Conservation (phyloP, 805 yeast genomes). For the Starmerella riodocensis region DNA sequence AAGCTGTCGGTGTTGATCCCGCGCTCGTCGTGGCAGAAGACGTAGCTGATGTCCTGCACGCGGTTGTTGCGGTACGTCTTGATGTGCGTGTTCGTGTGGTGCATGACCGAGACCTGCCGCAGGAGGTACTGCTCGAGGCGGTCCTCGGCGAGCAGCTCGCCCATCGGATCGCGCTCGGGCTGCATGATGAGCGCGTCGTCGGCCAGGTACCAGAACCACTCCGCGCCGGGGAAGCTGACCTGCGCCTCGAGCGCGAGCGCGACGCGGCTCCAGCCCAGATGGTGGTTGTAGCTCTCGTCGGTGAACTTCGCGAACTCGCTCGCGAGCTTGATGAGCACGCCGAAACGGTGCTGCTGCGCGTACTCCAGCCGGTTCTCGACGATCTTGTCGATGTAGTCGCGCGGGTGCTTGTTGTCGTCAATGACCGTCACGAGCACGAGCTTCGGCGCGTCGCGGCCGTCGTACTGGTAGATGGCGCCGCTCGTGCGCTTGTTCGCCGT, state of each 20-base stretch:
- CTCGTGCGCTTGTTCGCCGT: constrained; percentile 2
- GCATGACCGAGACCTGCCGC: constrained; percentile 59
- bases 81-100: constrained; percentile 22
- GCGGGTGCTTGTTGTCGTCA: constrained; percentile 59
- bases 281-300: constrained; percentile 17
- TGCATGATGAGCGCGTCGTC: constrained; percentile 61
- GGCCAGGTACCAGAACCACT: constrained; percentile 81
- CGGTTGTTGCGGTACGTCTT: constrained; percentile 49
- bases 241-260: constrained; percentile 72
- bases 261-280: constrained; percentile 48
- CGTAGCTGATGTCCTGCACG: constrained; percentile 42
- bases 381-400: constrained; percentile 48
- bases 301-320: constrained; percentile 48
- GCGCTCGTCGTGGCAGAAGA: constrained; percentile 56
- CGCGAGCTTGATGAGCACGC: constrained; percentile 69
- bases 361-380: constrained; percentile 83
- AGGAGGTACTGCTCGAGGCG: constrained; percentile 50
- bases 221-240: constrained; percentile 82
- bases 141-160: constrained; percentile 47
- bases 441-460: constrained; percentile 21
- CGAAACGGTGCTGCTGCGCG: constrained; percentile 69
- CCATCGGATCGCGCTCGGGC: constrained; percentile 43
- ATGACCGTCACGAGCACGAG: constrained; percentile 68
- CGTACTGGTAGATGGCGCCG: constrained; percentile 16
- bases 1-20: constrained; percentile 60